Percentiles rank a stretch among this genome's conserved stretches.
Conservation (phyloP, 2,329 filamentous ascomycete genomes). For the Fusarium sp. region DNA sequence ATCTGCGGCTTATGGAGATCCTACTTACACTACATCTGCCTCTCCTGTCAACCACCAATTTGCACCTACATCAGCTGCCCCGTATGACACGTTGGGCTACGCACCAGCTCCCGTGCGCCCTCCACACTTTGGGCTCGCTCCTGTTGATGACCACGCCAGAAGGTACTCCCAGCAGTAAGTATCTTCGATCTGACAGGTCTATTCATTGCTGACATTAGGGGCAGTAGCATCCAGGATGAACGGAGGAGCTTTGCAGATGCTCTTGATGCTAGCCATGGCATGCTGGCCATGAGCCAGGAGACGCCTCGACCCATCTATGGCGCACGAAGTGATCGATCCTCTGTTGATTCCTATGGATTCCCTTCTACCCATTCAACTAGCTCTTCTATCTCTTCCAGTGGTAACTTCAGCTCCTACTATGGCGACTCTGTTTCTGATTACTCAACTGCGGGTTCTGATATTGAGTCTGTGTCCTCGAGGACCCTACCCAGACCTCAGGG, state of each 20-base stretch:
- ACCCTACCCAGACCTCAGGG: conserved; percentile 84
- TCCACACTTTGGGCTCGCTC: conserved; percentile 62
- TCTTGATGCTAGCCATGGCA: conserved; percentile 90
- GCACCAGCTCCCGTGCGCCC: conserved; percentile 71
- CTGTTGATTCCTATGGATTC: conserved; percentile 90
- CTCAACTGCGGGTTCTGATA: conserved; percentile 87
- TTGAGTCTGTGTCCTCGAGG: conserved; percentile 80
- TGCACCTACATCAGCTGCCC: conserved; percentile 69
- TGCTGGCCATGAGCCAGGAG: conserved; percentile 96
- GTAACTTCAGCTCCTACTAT: conserved; percentile 85
- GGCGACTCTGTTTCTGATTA: conserved; percentile 92
- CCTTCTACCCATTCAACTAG: conserved; percentile 84
- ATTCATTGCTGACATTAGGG: conserved; percentile 23
- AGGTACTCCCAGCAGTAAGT: conserved; percentile 89
- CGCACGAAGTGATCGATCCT: conserved; percentile 71
- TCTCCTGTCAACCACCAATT: conserved; percentile 74
- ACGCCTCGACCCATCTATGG: conserved; percentile 92
- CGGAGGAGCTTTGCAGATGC: conserved; percentile 84
- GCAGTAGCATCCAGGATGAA: conserved; percentile 53
- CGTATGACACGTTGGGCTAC: conserved; percentile 82
- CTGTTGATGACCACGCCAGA: conserved; percentile 65
- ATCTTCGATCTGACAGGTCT: conserved; percentile 11
- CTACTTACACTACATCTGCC: conserved; percentile 72
- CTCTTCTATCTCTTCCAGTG: conserved; percentile 88
- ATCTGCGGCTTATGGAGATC: conserved; percentile 75